phyloP scores from a whole-genome alignment of 345 rosid species.

The Eucalyptus marginata region DNA sequence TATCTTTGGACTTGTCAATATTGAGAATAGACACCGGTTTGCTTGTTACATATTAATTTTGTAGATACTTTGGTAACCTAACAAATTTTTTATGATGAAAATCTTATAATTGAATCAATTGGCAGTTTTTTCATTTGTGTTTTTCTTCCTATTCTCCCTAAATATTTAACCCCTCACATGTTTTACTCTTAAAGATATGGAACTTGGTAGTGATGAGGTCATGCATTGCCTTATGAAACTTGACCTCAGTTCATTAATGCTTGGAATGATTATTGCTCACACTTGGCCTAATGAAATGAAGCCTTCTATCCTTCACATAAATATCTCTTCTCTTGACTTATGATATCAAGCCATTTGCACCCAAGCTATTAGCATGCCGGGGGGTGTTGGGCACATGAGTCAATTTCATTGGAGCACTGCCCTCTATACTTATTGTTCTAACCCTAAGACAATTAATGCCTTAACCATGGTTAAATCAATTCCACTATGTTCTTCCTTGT shows the following conservation, averaged over 20 bases:
- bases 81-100: neutral
- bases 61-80: neutral
- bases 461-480: too few relatives aligned
- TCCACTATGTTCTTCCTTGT: neutral
- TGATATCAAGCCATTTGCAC: neutral
- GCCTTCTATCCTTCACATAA: neutral
- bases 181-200: neutral
- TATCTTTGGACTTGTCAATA: neutral
- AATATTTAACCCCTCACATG: neutral
- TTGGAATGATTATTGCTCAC: neutral
- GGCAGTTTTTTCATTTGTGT: neutral
- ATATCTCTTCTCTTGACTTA: neutral
- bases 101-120: neutral
- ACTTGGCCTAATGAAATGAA: neutral
- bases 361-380: neutral
- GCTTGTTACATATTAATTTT: neutral
- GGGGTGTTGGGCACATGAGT: too few relatives aligned
- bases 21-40: neutral
- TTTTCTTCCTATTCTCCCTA: neutral
- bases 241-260: neutral
- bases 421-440: neutral
- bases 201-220: neutral
- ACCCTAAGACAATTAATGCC: neutral
- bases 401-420: neutral
- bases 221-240: neutral